Base-by-base conservation (phyloP, 805 yeast genomes). In the Suhomyces prunicola region DNA sequence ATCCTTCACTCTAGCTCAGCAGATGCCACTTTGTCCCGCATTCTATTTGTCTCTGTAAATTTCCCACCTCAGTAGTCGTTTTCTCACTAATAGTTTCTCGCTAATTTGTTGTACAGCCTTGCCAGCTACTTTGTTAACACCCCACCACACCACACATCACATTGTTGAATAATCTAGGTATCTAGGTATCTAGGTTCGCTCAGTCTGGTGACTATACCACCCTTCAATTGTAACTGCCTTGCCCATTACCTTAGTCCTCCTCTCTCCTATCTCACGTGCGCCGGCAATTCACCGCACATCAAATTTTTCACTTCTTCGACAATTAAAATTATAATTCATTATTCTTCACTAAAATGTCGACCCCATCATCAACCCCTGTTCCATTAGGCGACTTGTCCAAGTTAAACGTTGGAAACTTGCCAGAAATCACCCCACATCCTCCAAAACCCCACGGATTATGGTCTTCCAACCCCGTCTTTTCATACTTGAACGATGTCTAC, bases 401-500 rank as follows among this genome's bases (percentile, higher is more conserved):
- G 66, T 70, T 83, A 62, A 65, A 70, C 57, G 66, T 81, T 48
- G 80, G 88, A 31, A 79, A 88, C 13, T 72, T 84, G 56, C 86
- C 88, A 44, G 81, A 79, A 44, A 75, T 83, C 54, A 71, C 83
- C 51, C 79, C 83, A 29, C 73, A 75, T 61, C 77, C 81, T 54
- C 81, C 83, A 50, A 78, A 79, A 59, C 78, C 76, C 46, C 69
- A 79, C 54, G 81, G 82, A 10, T 83, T 88, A 67, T 87, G 92
- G 93, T 81, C 90, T 5, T 82, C 90, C 44, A 88, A 88, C 73
- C 96, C 97, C 49, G 82, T 90, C 47, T 87, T 87, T 66, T 83
- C 88, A 54, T 90, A 85, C 73, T 77, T 88, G 62, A 84, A 88
- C 68, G 88, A 87, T 65, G 88, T 86, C 57, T 87, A 89, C 71